Evolutionary conservation across 2,329 filamentous ascomycete genomes (phyloP), one percentile per base, ranked within the genome.

Genomic region (Stemphylium beticola): DNA sequence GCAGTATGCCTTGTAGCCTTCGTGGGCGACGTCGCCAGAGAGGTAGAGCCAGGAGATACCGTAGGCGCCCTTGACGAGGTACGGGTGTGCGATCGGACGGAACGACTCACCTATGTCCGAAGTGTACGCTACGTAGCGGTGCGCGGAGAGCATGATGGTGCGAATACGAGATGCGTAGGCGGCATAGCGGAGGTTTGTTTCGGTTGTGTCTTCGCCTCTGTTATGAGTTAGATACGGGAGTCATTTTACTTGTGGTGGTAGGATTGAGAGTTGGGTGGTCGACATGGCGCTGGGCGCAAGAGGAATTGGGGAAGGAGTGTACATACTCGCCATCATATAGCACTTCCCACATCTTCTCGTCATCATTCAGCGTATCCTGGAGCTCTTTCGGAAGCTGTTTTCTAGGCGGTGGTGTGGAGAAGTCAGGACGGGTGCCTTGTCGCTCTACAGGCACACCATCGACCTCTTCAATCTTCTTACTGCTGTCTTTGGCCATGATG

Each of bases 101-200:
- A 99, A 99, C 0, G 91, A 96, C 77, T 99, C 95, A 73, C 95
- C 95, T 61, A 99, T 93, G 69, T 98, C 93, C 17, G 89, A 93
- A 0, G 95, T 98, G 75, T 99, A 99, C 52, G 95, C 95, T 43
- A 99, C 92, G 71, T 99, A 99, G 69, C 95, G 88, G 71, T 98
- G 95, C 4, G 93, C 93, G 14, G 90, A 92, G 65, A 93, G 81
- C 69, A 99, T 86, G 63, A 98, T 90, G 7, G 93, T 96, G 58
- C 91, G 87, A 59, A 95, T 79, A 43, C 95, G 88, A 56, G 88
- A 87, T 42, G 92, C 91, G 78, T 99, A 99, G 65, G 90, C 95
- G 53, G 93, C 93, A 78, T 98, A 99, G 69, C 95, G 90, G 69
- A 96, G 80, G 65, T 87, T 88, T 65, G 87, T 90, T 49, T 97